Base-by-base conservation (phyloP, 2,329 filamentous ascomycete genomes). In the Paecilomyces sp. region DNA sequence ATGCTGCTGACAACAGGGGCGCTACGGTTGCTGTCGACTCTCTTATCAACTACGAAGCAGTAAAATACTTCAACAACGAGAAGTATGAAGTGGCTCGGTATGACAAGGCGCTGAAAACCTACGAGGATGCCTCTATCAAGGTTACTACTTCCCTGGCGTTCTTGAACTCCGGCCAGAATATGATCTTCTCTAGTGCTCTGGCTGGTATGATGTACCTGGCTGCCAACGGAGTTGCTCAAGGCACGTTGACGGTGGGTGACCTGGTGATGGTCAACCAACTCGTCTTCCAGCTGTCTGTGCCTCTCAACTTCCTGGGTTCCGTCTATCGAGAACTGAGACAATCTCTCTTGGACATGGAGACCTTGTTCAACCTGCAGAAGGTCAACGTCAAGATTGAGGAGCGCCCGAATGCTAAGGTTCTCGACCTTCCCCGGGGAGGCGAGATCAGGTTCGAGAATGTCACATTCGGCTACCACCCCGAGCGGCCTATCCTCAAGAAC, bases 51-150 rank as follows among this genome's bases (percentile, higher is more conserved):
- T 99, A 97, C 70, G 94, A 99, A 76, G 93, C 95, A 13, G 94
- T 99, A 71, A 99, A 99, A 77, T 96, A 97, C 79, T 99, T 97
- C 79, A 99, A 99, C 80, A 99, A 99, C 70, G 95, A 99, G 71
- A 91, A 89, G 65, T 97, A 92, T 65, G 94, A 99, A 77, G 91
- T 96, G 52, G 83, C 85, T 33, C 86, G 94, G 51, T 99, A 99
- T 73, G 92, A 97, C 75, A 85, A 88, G 67, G 92, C 94, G 0
- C 80, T 99, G 25, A 83, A 87, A 64, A 84, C 88, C 61, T 99
- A 99, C 73, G 91, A 99, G 74, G 89, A 89, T 73, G 92, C 92
- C 60, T 96, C 92, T 15, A 97, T 99, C 80, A 97, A 97, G 73
- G 90, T 99, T 34, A 91, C 91, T 9, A 99, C 94, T 0, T 97